Evolutionary conservation across 2,329 filamentous ascomycete genomes (phyloP).

Genomic region (Talaromyces sp.): DNA sequence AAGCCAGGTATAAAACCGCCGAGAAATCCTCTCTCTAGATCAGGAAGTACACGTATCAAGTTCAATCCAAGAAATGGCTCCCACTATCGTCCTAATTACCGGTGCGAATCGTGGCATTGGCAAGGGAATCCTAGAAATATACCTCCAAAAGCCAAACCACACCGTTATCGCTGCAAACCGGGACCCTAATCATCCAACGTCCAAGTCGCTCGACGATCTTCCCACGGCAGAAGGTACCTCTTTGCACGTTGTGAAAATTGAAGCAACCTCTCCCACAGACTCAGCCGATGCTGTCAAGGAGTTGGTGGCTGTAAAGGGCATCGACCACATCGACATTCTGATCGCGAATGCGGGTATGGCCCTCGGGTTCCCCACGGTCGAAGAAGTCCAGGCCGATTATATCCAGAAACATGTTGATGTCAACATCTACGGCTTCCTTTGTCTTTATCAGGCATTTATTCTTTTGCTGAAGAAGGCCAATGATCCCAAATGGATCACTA

Average conservation of each 20-base stretch:
- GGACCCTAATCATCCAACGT: background rate
- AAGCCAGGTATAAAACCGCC: background rate
- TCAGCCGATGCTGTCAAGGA: slow-evolving; percentile 32
- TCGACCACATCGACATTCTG: slow-evolving; percentile 49
- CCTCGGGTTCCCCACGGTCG: slow-evolving; percentile 20
- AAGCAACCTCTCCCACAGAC: slow-evolving; percentile 36
- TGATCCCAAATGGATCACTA: slow-evolving; percentile 21
- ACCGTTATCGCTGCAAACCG: slow-evolving; percentile 11
- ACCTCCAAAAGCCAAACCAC: slow-evolving; percentile 10
- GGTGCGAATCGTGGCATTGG: slow-evolving; percentile 10
- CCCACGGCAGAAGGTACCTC: slow-evolving; percentile 34
- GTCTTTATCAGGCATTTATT: slow-evolving; percentile 20
- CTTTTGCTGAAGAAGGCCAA: slow-evolving; percentile 16
- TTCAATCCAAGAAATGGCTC: background rate
- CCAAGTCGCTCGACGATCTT: slow-evolving; percentile 23
- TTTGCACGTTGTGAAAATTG: slow-evolving; percentile 46
- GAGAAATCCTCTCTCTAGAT: background rate
- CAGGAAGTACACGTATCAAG: background rate
- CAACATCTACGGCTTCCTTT: slow-evolving; percentile 35
- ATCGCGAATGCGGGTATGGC: slow-evolving; percentile 53
- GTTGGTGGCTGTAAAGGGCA: slow-evolving; percentile 28
- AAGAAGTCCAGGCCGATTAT: slow-evolving; percentile 16
- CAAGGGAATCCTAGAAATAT: slow-evolving; percentile 8
- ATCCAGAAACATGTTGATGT: slow-evolving; percentile 31
- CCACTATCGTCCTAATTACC: slow-evolving; percentile 10